Conservation (phyloP, 1,284 basidiomycete species). For the Sanguinoderma infundibulare region DNA sequence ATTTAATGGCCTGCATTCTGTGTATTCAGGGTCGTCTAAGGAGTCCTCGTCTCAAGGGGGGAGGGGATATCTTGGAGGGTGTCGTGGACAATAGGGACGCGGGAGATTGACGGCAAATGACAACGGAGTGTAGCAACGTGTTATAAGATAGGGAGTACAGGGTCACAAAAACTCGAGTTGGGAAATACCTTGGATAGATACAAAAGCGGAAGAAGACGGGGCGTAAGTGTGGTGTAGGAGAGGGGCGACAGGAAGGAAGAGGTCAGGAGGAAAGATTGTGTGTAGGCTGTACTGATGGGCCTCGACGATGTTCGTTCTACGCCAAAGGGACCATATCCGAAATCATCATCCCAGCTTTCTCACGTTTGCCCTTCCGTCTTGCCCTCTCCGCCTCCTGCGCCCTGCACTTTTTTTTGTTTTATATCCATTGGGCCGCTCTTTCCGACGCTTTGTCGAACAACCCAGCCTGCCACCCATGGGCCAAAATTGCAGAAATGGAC, state of each 20-base stretch:
- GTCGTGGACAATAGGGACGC: background rate
- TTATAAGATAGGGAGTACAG: slow-evolving; percentile 9
- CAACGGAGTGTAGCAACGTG: slow-evolving; percentile 18
- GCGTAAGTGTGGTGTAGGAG: slow-evolving; percentile 25
- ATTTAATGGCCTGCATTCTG: slow-evolving; percentile 49
- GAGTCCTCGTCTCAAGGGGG: slow-evolving; percentile 12
- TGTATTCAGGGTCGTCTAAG: slow-evolving; percentile 30
- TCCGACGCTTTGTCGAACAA: background rate
- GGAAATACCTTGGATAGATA: slow-evolving; percentile 24
- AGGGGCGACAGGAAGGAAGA: slow-evolving; percentile 25
- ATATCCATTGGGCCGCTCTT: background rate
- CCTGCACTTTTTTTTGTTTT: background rate
- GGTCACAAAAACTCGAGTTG: background rate
- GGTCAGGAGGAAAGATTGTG: slow-evolving; percentile 29
- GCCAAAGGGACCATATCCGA: slow-evolving; percentile 31
- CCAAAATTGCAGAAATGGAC: slow-evolving; percentile 6
- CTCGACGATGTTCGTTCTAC: slow-evolving; percentile 32
- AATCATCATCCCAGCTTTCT: slow-evolving; percentile 30
- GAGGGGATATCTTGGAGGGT: slow-evolving; percentile 18
- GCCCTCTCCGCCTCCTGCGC: background rate
- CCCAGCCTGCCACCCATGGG: background rate
- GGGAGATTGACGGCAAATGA: slow-evolving; percentile 14
- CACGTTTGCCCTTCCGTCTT: slow-evolving; percentile 22
- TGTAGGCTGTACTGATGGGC: slow-evolving; percentile 34
- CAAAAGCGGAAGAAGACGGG: slow-evolving; percentile 20